Base-by-base conservation (phyloP, 2,329 filamentous ascomycete species). In the Cryphonectria nitschkei region DNA sequence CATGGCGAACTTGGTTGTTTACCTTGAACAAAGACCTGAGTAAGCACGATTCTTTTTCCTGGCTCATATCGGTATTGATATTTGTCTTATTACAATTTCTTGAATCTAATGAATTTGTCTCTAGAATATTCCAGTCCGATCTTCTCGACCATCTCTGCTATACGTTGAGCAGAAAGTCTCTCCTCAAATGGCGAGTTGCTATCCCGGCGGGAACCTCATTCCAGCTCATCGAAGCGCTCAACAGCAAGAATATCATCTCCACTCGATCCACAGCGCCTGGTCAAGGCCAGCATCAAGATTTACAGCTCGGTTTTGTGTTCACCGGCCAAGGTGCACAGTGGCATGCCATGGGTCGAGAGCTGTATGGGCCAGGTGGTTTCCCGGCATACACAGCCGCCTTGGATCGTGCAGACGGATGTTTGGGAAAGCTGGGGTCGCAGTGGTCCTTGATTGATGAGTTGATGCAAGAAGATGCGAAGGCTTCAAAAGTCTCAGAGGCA, bases 131-230 rank as follows among this genome's bases (percentile, higher is more conserved):
- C 75, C 81, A 83, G 69, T 80, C 80, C 60, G 79, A 81, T 62
- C 74, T 87, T 14, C 81, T 86, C 73, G 78, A 79, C 13, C 82
- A 86, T 71, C 75, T 86, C 29, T 83, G 84, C 5, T 86, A 86
- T 72, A 86, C 84, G 0, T 76, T 86, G 1, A 81, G 82, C 16
- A 68, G 68, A 16, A 65, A 65, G 8, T 65, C 50, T 4, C 70
- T 66, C 1, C 64, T 72, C 5, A 65, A 66, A 16, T 72, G 65
- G 68, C 80, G 83, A 34, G 79, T 82, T 2, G 83, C 84, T 3
- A 78, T 86, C 13, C 77, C 82, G 0, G 83, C 83, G 0, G 77
- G 79, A 3, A 81, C 82, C 61, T 84, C 81, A 0, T 82, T 83
- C 66, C 82, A 85, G 72, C 77, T 86, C 8, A 81, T 83, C 43